These are phyloP conservation scores for Suhomyces wounanorum DNA, from an alignment of 1,139 yeast genomes.

Conservation along the genomic window DNA sequence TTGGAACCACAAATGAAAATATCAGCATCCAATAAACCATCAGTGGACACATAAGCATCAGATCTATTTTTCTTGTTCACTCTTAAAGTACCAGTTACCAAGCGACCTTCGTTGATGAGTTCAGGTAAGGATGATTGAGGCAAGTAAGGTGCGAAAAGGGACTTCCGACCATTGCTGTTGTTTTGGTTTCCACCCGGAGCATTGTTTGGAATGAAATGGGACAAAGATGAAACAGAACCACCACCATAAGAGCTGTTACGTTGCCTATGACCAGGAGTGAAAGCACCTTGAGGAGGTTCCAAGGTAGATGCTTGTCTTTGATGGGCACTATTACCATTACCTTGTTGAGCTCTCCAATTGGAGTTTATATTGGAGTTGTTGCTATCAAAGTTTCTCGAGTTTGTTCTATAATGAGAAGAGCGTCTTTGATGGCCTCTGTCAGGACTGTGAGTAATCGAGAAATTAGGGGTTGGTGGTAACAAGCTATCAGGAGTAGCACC, in stretches of 20 bases:
- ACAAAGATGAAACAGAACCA: constrained; percentile 61
- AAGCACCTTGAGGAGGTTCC: constrained; percentile 52
- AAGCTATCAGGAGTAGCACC: constrained; percentile 19
- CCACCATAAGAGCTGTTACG: constrained; percentile 66
- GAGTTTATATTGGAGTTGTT: constrained; percentile 47
- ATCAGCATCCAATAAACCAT: constrained; percentile 93
- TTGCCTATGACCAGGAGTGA: constrained; percentile 80
- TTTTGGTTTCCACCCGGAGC: constrained; percentile 24
- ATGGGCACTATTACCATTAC: constrained; percentile 15
- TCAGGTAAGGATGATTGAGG: constrained; percentile 94
- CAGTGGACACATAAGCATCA: constrained; percentile 96
- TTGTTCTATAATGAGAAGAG: constrained; percentile 57
- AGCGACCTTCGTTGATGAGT: constrained; percentile 81
- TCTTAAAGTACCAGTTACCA: constrained; percentile 89
- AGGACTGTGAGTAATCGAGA: constrained; percentile 42
- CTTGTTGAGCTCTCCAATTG: constrained; percentile 60
- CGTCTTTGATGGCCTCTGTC: constrained; percentile 48
- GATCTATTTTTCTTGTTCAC: constrained; percentile 95
- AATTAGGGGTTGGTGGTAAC: constrained; percentile 51
- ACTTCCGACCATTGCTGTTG: constrained; percentile 61
- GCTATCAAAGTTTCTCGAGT: constrained; percentile 59
- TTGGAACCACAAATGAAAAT: constrained; percentile 98
- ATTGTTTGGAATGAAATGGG: constrained; percentile 36
- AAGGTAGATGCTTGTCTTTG: constrained; percentile 27
- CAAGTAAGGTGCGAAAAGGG: constrained; percentile 91